Base-by-base conservation (phyloP, 1,139 yeast genomes). In the Zygoascus hellenicus region DNA sequence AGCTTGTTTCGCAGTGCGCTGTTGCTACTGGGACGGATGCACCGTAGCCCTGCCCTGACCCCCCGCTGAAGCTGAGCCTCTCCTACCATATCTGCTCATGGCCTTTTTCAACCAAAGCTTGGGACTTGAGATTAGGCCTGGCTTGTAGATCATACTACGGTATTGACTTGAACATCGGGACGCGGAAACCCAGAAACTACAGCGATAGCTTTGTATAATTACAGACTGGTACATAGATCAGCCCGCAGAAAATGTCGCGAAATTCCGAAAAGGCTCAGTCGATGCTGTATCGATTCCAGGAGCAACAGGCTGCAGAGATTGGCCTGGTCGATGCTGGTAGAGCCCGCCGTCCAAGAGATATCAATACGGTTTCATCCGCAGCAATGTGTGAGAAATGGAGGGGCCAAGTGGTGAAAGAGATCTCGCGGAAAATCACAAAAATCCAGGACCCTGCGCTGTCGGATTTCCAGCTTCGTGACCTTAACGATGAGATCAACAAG, bases 341-440 rank as follows among this genome's bases (percentile, higher is more conserved):
- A 3, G 52, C 56, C 33, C 52, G 62, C 13, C 71, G 95, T 28
- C 96, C 95, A 0, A 74, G 75, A 46, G 71, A 71, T 45, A 80
- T 82, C 3, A 75, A 74, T 42, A 67, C 72, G 6, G 88, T 81
- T 2, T 67, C 70, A 6, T 70, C 75, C 1, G 60, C 85, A 14
- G 73, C 78, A 1, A 87, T 80, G 51, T 89, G 95, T n/a, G 88
- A 83, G 58, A 75, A 76, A 61, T 86, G 89, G 86, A 67, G 96
- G 45, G 66, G 71, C n/a, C 78, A 78, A 50, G 76, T 87, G 6
- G 58, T 81, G 5, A 69, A 74, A 43, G 95, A 88, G 58, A 78
- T 87, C 48, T 76, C 83, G 26, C 68, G 72, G 16, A 77, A 78
- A 54, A 67, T 84, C 38, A 72, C 83, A 3, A 68, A 78, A 56